Conservation (phyloP, 1,139 yeast genomes). For the Magnusiomyces paraingens region DNA sequence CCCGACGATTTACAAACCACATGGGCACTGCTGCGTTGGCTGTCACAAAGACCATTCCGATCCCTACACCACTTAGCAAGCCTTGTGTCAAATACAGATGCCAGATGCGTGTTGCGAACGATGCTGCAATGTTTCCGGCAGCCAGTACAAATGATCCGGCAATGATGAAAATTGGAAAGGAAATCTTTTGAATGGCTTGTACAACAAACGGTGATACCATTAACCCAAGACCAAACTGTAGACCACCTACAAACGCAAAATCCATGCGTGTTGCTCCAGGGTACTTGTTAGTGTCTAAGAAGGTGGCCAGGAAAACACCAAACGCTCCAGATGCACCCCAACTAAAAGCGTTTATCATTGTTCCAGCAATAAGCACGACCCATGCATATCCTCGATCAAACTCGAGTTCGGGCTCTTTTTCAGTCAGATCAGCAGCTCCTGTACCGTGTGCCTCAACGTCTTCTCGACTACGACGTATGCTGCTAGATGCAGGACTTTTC, state of each 20-base stretch:
- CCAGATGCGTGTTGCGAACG: conserved; percentile 54
- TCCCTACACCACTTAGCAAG: conserved; percentile 54
- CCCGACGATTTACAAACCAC: conserved; percentile 54
- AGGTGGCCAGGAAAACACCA: conserved; percentile 61
- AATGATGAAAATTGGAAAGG: conserved; percentile 37
- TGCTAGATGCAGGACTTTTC: too few species aligned
- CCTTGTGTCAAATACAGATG: conserved; percentile 70
- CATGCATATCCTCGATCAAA: conserved; percentile 64
- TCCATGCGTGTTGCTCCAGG: conserved; percentile 54
- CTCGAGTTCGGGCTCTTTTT: neutral
- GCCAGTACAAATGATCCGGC: conserved; percentile 49
- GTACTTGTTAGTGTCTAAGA: conserved; percentile 43
- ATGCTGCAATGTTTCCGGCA: conserved; percentile 55
- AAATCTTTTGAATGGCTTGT: conserved; percentile 35
- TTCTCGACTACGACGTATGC: neutral
- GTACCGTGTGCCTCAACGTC: neutral
- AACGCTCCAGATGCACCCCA: conserved; percentile 74
- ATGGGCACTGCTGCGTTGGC: conserved; percentile 50
- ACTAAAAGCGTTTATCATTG: conserved; percentile 49
- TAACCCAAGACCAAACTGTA: conserved; percentile 54
- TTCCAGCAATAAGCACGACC: conserved; percentile 53
- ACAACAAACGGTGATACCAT: conserved; percentile 49
- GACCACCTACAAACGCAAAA: conserved; percentile 65
- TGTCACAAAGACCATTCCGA: conserved; percentile 55
- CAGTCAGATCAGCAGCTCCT: neutral